Percentiles rank a stretch among this genome's conserved stretches.
Evolutionary conservation across 2,329 filamentous ascomycete genomes (phyloP).

Genomic region (Cercospora sesami): DNA sequence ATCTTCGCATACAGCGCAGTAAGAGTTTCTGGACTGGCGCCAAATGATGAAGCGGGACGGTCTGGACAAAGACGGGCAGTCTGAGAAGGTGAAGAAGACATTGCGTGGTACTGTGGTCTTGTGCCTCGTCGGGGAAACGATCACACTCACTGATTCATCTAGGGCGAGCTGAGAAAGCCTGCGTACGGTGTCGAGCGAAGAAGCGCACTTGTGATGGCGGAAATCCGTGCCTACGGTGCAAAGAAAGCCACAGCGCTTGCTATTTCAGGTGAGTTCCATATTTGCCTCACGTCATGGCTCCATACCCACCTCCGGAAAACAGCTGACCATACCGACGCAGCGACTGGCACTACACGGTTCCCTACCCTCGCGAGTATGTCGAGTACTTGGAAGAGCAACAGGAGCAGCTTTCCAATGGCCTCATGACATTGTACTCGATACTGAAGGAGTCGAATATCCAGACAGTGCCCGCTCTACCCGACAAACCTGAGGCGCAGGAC

Average conservation of each 20-base stretch:
- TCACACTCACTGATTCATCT: not conserved
- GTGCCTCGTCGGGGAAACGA: not conserved
- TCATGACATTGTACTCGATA: conserved; percentile 26
- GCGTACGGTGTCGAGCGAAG: conserved; percentile 29
- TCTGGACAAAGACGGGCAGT: conserved; percentile 20
- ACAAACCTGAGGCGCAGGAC: conserved; percentile 26
- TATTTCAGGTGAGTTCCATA: conserved; percentile 27
- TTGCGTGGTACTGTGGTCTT: conserved; percentile 11
- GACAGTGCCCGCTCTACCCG: conserved; percentile 23
- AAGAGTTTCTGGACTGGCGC: not conserved
- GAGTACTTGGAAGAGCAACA: conserved; percentile 29
- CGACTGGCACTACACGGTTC: conserved; percentile 29
- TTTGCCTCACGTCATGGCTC: not conserved
- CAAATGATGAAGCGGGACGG: conserved; percentile 23
- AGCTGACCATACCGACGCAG: conserved; percentile 7
- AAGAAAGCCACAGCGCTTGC: conserved; percentile 28
- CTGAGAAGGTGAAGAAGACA: conserved; percentile 27
- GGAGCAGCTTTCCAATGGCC: conserved; percentile 24
- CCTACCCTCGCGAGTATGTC: conserved; percentile 28
- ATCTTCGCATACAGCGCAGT: not conserved
- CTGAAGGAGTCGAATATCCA: conserved; percentile 28
- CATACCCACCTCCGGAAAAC: not conserved
- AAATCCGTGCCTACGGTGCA: conserved; percentile 26
- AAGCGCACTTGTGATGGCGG: conserved; percentile 29
- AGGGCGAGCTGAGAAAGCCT: conserved; percentile 27